These are phyloP conservation scores for Daldinia concentrica DNA, from an alignment of 495 filamentous ascomycete species.

Conservation along the genomic window DNA sequence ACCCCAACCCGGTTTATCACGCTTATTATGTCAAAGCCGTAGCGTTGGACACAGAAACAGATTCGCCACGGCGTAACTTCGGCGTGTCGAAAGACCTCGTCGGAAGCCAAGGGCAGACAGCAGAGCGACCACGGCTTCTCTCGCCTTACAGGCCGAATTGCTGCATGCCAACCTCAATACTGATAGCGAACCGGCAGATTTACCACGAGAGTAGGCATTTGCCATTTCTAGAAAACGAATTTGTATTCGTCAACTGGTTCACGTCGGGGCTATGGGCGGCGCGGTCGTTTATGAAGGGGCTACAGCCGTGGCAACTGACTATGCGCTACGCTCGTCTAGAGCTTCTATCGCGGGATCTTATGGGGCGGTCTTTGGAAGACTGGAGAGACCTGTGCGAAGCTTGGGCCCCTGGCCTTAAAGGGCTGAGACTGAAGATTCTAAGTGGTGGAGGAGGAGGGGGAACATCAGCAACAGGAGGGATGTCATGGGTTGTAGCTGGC, in stretches of 20 bases:
- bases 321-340: constrained; percentile 49
- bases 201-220: constrained; percentile 47
- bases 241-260: constrained; percentile 51
- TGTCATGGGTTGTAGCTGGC: constrained; percentile 38
- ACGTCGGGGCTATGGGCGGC: constrained; percentile 47
- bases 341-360: constrained; percentile 40
- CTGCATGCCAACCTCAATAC: constrained; percentile 46
- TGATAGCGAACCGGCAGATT: constrained; percentile 43
- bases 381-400: constrained; percentile 47
- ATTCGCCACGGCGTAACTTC: neutral
- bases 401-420: constrained; percentile 42
- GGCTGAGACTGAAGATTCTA: constrained; percentile 45
- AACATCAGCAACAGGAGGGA: constrained; percentile 3
- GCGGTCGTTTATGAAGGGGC: constrained; percentile 36
- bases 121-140: constrained; percentile 31
- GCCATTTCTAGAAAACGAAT: constrained; percentile 52
- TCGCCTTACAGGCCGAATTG: constrained; percentile 44
- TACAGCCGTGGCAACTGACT: constrained; percentile 46
- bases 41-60: neutral
- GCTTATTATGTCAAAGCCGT: constrained; percentile 44
- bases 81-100: neutral
- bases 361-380: constrained; percentile 20
- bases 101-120: neutral
- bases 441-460: constrained; percentile 30
- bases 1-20: constrained; percentile 41